Evolutionary conservation across 2,329 filamentous ascomycete genomes (phyloP).

Genomic region (Claviceps humidiphila): DNA sequence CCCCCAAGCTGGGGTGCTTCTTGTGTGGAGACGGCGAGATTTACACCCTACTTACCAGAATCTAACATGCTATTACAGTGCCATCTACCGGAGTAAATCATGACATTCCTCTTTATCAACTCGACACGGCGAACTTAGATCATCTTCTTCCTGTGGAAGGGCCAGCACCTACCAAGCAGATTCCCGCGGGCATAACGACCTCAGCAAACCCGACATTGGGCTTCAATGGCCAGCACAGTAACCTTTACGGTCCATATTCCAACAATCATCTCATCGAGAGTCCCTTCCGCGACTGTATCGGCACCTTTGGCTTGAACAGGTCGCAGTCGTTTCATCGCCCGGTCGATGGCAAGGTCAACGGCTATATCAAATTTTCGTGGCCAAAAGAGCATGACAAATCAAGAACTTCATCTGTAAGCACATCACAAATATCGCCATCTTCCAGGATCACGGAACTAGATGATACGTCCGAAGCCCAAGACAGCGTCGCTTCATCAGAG

Average conservation of each 20-base stretch:
- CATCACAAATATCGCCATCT: background rate
- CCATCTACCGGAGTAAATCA: conserved; percentile 9
- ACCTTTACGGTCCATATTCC: background rate
- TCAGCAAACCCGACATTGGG: background rate
- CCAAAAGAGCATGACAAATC: conserved; percentile 8
- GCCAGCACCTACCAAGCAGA: background rate
- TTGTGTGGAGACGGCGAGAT: conserved; percentile 8
- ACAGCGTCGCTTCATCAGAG: background rate
- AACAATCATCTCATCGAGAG: conserved; percentile 11
- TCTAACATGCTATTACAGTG: conserved; percentile 17
- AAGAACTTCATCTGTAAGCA: background rate
- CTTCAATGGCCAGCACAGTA: background rate
- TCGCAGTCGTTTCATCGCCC: conserved; percentile 17
- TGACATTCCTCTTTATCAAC: conserved; percentile 3
- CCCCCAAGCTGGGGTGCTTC: background rate
- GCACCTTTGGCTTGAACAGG: conserved; percentile 13
- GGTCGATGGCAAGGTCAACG: conserved; percentile 21
- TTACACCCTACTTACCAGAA: conserved; percentile 14
- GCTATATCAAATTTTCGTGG: conserved; percentile 27
- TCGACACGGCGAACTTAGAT: background rate
- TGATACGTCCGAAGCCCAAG: background rate
- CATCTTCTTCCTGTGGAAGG: background rate
- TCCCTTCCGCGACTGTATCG: conserved; percentile 20
- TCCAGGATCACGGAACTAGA: conserved; percentile 3
- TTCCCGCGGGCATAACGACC: background rate